Percentiles rank a stretch among this genome's conserved stretches.
Evolutionary conservation across 495 filamentous ascomycete genomes (phyloP).

Genomic region (Podospora appendiculata): DNA sequence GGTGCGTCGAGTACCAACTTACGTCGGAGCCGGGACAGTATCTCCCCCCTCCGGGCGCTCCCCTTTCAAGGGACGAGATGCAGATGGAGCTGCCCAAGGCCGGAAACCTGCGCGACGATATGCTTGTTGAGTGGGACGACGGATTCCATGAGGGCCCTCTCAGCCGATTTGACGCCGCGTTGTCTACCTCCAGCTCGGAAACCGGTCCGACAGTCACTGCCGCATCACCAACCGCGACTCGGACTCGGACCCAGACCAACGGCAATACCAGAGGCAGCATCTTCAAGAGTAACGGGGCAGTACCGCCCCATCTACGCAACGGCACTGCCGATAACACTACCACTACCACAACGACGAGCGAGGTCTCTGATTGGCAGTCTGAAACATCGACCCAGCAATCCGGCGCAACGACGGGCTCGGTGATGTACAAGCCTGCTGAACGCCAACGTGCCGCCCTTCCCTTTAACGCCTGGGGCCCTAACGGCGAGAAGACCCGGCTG

Average conservation of each 20-base stretch:
- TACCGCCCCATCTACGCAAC: not conserved
- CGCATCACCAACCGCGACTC: too few relatives aligned
- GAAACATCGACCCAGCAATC: too few relatives aligned
- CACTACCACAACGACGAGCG: not conserved
- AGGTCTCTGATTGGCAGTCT: too few relatives aligned
- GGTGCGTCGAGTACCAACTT: constrained; percentile 41
- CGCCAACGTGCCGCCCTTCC: not conserved
- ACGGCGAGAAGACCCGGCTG: not conserved
- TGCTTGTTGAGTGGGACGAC: not conserved
- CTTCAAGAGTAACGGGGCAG: not conserved
- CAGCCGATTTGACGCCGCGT: not conserved
- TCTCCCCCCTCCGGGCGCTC: constrained; percentile 6
- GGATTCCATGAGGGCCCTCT: not conserved
- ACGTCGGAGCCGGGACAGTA: constrained; percentile 8
- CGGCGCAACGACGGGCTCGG: too few relatives aligned
- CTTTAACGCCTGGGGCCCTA: not conserved
- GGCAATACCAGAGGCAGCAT: too few relatives aligned
- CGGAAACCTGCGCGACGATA: not conserved
- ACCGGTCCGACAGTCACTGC: too few relatives aligned
- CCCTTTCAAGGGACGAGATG: constrained; percentile 4
- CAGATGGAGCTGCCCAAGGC: not conserved
- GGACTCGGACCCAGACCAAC: too few relatives aligned
- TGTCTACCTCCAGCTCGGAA: too few relatives aligned
- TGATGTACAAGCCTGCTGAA: not conserved
- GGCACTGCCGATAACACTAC: not conserved